Conservation (phyloP, 306 rosid genomes). For the Nissolia schottii region DNA sequence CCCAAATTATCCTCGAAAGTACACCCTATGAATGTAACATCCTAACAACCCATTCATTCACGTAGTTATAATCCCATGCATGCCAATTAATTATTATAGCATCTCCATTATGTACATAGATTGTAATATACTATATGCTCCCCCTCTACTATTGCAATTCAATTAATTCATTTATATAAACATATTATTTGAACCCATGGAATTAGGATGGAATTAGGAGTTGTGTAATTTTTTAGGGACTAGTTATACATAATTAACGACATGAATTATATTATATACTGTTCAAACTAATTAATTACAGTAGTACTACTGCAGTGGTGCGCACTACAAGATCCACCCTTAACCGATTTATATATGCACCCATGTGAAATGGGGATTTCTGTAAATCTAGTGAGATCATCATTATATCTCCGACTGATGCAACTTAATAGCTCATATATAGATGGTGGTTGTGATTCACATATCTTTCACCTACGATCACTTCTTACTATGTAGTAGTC, state of each 20-base stretch:
- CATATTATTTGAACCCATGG: too few species aligned
- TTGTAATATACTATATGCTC: too few species aligned
- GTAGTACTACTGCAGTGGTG: too few species aligned
- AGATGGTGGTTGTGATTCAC: constrained; percentile 17
- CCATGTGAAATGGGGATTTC: constrained; percentile 30
- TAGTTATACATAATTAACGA: too few species aligned
- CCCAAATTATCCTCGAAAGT: constrained; percentile 26
- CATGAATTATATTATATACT: not conserved
- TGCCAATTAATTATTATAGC: not conserved
- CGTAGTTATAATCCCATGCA: constrained; percentile 29
- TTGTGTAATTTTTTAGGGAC: constrained; percentile 3
- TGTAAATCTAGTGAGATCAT: constrained; percentile 31
- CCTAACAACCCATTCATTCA: constrained; percentile 29
- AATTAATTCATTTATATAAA: too few species aligned
- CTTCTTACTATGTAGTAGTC: not conserved
- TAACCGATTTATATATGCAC: constrained; percentile 17
- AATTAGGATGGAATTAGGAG: too few species aligned
- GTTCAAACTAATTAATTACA: too few species aligned
- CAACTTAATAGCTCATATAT: not conserved
- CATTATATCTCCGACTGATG: not conserved
- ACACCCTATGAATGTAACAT: constrained; percentile 27
- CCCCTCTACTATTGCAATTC: too few species aligned
- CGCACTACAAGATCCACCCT: not conserved
- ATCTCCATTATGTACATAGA: not conserved
- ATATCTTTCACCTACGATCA: constrained; percentile 21